Percentiles rank a stretch among this genome's conserved stretches.
phyloP scores from a whole-genome alignment of 2,329 filamentous ascomycete species.

The Fusarium sp. region DNA sequence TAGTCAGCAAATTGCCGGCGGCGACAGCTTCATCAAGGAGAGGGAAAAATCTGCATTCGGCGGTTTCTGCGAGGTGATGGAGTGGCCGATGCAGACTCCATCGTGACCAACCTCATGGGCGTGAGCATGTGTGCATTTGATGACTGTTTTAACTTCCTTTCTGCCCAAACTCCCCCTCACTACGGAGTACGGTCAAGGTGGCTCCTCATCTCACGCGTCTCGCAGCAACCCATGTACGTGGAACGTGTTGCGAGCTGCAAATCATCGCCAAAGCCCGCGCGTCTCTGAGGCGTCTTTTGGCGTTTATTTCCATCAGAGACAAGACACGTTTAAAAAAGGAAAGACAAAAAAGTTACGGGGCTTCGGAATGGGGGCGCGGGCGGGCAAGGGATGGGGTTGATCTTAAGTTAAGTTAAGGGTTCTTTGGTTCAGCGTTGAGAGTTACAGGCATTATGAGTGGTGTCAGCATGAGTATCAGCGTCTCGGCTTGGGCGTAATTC shows the following conservation, averaged over 20 bases:
- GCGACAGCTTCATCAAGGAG: slow-evolving; percentile 33
- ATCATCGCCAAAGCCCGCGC: slow-evolving; percentile 35
- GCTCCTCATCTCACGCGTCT: slow-evolving; percentile 40
- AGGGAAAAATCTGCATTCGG: slow-evolving; percentile 25
- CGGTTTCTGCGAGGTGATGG: slow-evolving; percentile 27
- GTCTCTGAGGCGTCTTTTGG: slow-evolving; percentile 30
- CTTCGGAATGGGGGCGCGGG: slow-evolving; percentile 31
- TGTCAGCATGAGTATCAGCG: slow-evolving; percentile 22
- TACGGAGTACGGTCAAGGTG: slow-evolving; percentile 28
- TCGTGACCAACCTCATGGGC: slow-evolving; percentile 32
- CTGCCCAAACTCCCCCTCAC: slow-evolving; percentile 26
- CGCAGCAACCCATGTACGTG: slow-evolving; percentile 44
- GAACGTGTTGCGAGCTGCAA: slow-evolving; percentile 41
- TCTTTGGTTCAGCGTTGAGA: slow-evolving; percentile 15
- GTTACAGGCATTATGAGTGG: slow-evolving; percentile 20
- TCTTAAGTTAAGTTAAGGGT: slow-evolving; percentile 15
- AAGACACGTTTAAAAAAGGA: slow-evolving; percentile 29
- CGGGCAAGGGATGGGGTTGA: slow-evolving; percentile 31
- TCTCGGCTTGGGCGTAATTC: slow-evolving; percentile 25
- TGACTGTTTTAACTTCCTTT: slow-evolving; percentile 23
- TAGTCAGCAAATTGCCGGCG: slow-evolving; percentile 12
- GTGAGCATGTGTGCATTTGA: slow-evolving; percentile 1
- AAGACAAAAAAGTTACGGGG: slow-evolving; percentile 30
- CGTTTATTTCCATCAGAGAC: slow-evolving; percentile 30
- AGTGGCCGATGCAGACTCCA: slow-evolving; percentile 30